Conservation (phyloP, 2,329 filamentous ascomycete genomes). For the Thelonectria blattea region DNA sequence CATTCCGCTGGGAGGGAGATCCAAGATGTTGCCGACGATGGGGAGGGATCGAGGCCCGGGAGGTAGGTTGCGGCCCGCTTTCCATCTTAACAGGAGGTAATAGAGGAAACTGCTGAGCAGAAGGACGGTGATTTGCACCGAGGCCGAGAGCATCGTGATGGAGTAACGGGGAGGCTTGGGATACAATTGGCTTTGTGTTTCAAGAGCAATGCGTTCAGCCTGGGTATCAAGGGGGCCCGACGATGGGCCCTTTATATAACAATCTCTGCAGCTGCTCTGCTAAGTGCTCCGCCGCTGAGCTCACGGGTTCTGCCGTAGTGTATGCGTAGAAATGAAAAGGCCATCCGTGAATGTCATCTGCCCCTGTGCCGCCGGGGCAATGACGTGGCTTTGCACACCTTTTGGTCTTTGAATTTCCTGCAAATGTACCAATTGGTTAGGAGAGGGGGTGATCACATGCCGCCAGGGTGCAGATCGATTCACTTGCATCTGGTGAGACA, state of each 20-base stretch:
- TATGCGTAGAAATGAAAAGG: not conserved
- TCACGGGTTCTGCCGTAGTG: too few relatives aligned
- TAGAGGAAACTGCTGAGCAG: not conserved
- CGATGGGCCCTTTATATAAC: too few relatives aligned
- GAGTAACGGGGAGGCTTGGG: too few relatives aligned
- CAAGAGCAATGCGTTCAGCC: too few relatives aligned
- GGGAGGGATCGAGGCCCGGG: slow-evolving; percentile 57
- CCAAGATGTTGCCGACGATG: slow-evolving; percentile 55
- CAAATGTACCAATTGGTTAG: not conserved
- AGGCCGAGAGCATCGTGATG: not conserved
- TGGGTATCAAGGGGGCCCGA: too few relatives aligned
- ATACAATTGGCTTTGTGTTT: not conserved
- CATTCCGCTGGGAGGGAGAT: slow-evolving; percentile 49
- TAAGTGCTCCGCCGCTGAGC: too few relatives aligned
- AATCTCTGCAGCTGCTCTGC: too few relatives aligned
- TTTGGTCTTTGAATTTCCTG: not conserved
- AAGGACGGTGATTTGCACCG: not conserved
- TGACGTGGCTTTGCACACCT: not conserved
- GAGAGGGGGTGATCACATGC: too few relatives aligned
- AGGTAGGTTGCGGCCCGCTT: slow-evolving; percentile 37
- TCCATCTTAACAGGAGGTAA: not conserved
- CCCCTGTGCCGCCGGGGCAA: not conserved
- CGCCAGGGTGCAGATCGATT: too few relatives aligned
- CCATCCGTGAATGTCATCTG: not conserved
- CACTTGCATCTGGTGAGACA: too few relatives aligned